A percentile compares a stretch with the other conserved stretches of the same genome.
Conservation (phyloP, 2,329 filamentous ascomycete species). For the Cephalotrichum gorgonifer region DNA sequence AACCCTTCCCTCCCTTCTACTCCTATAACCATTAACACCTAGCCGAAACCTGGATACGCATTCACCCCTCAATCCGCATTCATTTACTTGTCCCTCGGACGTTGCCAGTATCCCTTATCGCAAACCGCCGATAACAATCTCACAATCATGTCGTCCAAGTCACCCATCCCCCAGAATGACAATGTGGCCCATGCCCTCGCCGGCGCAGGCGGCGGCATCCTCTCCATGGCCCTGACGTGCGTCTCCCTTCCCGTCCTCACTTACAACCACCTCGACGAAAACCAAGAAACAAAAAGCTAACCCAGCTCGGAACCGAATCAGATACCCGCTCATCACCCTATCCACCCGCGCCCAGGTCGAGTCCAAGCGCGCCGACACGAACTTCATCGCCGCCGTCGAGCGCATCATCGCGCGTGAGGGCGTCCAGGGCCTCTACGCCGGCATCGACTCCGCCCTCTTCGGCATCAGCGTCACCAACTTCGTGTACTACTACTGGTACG, state of each 20-base stretch:
- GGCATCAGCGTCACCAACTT: conserved; percentile 99
- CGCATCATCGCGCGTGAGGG: conserved; percentile 89
- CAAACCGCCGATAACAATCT: background rate
- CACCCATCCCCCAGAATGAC: conserved; percentile 75
- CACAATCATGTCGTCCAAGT: conserved; percentile 38
- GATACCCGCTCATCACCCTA: conserved; percentile 92
- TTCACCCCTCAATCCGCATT: background rate
- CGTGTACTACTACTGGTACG: conserved; percentile 99
- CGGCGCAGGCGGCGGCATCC: conserved; percentile 82
- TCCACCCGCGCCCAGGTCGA: conserved; percentile 97
- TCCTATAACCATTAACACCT: background rate
- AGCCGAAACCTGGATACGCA: background rate
- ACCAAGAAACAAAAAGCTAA: background rate
- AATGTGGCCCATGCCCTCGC: conserved; percentile 94
- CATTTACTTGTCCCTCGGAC: background rate
- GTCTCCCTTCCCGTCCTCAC: background rate
- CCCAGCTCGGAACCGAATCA: too few relatives aligned
- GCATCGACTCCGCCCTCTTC: conserved; percentile 87
- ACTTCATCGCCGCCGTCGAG: conserved; percentile 71
- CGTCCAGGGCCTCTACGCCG: conserved; percentile 78
- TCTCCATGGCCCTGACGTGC: conserved; percentile 93
- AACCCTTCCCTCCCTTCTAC: background rate
- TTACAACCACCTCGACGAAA: too few relatives aligned
- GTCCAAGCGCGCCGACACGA: conserved; percentile 81
- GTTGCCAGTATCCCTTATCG: background rate